Base-by-base conservation (phyloP, 2,329 filamentous ascomycete genomes). In the Fusarium musae region DNA sequence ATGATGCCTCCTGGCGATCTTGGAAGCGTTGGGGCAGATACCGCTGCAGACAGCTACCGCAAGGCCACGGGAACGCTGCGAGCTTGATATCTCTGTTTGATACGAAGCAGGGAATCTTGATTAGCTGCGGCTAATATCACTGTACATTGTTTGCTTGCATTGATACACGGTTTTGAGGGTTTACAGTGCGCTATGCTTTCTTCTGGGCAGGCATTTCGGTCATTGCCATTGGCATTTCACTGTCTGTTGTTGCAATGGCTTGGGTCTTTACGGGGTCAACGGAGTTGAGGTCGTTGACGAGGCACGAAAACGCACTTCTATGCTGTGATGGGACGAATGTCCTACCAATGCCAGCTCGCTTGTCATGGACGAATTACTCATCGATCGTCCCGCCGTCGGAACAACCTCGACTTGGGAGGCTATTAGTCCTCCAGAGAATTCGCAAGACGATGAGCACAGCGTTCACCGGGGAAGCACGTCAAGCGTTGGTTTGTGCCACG, bases 401-500 rank as follows among this genome's bases (percentile, higher is more conserved):
- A 65, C 61, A 32, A 19, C 11, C 23, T 69, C 26, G 34, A 43
- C 26, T 43, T 37, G 43, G 56, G 66, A 63, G 61, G 36, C 26
- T 50, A 34, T 44, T 17, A 36, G 40, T 61, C 40, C n/a, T 59
- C 53, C 26, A 59, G 36, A 50, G 49, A 62, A 47, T 30, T 28
- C 16, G 32, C 66, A 28, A 49, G 49, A 47, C 16, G 52, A 59
- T 23, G 64, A 72, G 54, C 61, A 74, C 72, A 66, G 54, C 64
- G 57, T 75, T 67, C 59, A 50, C 68, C 58, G 72, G 56, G 71
- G 67, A 73, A 66, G 71, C 56, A 54, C 30, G 56, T 73, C 59
- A 73, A 71, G 69, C 72, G 66, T 75, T 75, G 72, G 47, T 49
- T 57, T 67, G 72, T 75, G 58, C 23, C 39, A 70, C 67, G 5